Conservation (phyloP, 2,329 filamentous ascomycete genomes). For the Pseudogymnoascus sp. region DNA sequence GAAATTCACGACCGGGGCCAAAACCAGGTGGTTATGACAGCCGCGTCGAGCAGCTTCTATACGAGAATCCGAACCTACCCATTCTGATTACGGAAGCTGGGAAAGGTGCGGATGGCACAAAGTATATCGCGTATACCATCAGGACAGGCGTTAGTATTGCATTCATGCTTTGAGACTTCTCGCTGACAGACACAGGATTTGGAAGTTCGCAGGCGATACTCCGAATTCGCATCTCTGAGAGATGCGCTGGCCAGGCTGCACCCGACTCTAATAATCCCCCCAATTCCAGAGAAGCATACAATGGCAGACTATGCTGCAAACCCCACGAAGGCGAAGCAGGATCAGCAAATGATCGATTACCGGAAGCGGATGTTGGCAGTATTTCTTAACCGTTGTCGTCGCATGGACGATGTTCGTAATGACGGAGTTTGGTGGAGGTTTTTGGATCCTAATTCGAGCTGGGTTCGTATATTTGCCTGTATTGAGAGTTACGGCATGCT, state of each 20-base stretch:
- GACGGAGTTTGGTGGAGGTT: conserved; percentile 98
- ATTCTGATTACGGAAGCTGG: conserved; percentile 92
- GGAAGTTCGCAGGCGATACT: conserved; percentile 90
- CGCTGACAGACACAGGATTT: conserved; percentile 57
- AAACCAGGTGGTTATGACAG: conserved; percentile 89
- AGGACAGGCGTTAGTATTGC: conserved; percentile 64
- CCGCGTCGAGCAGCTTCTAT: conserved; percentile 92
- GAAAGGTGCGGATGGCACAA: conserved; percentile 86
- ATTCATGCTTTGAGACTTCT: neutral
- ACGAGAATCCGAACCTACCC: conserved; percentile 83
- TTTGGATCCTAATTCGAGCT: conserved; percentile 94
- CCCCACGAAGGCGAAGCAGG: conserved; percentile 95
- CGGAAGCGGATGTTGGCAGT: conserved; percentile 95
- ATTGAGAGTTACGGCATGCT: conserved; percentile 9
- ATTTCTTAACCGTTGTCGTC: conserved; percentile 85
- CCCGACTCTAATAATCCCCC: conserved; percentile 89
- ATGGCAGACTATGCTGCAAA: conserved; percentile 98
- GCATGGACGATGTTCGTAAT: conserved; percentile 83
- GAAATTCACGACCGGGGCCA: conserved; percentile 43
- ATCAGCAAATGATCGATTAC: conserved; percentile 91
- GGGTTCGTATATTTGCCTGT: conserved; percentile 40
- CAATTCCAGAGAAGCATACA: conserved; percentile 96
- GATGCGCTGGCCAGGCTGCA: conserved; percentile 85
- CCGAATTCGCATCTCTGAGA: conserved; percentile 87
- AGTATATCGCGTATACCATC: conserved; percentile 96